Evolutionary conservation across 352 stramenopile genomes (phyloP).

Genomic region (Pythium guiyangense): DNA sequence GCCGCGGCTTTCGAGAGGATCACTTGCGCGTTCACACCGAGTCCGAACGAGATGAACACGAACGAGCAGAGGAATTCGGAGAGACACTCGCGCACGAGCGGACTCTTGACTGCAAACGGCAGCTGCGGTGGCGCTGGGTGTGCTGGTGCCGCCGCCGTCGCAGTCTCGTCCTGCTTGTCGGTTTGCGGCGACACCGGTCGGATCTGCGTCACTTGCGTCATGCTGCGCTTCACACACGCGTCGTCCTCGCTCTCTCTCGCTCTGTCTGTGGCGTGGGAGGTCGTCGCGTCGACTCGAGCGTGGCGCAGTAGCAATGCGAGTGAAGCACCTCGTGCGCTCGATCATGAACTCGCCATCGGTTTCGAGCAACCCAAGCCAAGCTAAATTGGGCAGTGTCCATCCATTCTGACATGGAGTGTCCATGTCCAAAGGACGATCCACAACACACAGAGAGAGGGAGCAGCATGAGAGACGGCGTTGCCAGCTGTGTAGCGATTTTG

Average conservation of each 20-base stretch:
- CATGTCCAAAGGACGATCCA: too few species aligned
- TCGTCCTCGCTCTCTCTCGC: too few species aligned
- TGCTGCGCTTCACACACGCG: not conserved
- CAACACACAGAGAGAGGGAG: too few species aligned
- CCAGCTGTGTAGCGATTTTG: too few species aligned
- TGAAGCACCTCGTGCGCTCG: too few species aligned
- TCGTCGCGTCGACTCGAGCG: not conserved
- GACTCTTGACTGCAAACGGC: slow-evolving; percentile 21
- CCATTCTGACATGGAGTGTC: too few species aligned
- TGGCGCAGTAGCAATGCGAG: too few species aligned
- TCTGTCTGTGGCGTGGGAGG: not conserved
- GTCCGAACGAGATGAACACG: slow-evolving; percentile 20
- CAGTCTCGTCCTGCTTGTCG: not conserved
- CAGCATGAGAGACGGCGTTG: too few species aligned
- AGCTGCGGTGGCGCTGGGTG: slow-evolving; percentile 5
- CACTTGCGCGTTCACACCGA: slow-evolving; percentile 27
- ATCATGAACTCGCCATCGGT: too few species aligned
- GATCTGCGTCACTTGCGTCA: slow-evolving; percentile 5
- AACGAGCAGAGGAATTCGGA: slow-evolving; percentile 38
- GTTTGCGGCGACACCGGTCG: not conserved
- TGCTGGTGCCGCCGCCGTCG: not conserved
- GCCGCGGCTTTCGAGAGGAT: slow-evolving; percentile 12
- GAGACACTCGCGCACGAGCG: slow-evolving; percentile 29
- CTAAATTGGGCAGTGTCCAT: too few species aligned
- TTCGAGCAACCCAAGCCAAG: too few species aligned